A percentile compares a stretch with the other conserved stretches of the same genome.
Conservation (phyloP, 441 rosid species). For the Corymbia citriodora region DNA sequence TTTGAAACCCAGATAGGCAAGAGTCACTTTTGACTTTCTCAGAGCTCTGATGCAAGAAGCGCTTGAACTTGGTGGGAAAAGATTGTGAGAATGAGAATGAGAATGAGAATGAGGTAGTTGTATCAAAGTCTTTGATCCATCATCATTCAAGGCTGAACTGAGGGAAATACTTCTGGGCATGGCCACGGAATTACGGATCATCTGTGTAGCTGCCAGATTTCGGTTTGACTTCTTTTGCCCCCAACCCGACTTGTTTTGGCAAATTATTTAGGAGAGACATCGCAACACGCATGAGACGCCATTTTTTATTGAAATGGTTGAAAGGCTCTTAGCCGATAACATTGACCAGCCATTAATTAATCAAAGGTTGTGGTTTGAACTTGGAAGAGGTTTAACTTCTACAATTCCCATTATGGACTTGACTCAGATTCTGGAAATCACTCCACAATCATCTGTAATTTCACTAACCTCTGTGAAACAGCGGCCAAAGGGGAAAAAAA, state of each 20-base stretch:
- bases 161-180: not conserved
- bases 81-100: too few species aligned
- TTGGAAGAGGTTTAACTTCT: not conserved
- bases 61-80: not conserved
- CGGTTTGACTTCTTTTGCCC: not conserved
- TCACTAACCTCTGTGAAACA: not conserved
- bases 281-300: not conserved
- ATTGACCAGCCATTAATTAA: not conserved
- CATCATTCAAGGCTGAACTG: not conserved
- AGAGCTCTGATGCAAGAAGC: not conserved
- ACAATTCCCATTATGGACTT: not conserved
- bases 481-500: not conserved
- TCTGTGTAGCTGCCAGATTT: not conserved
- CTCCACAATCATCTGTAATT: not conserved
- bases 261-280: not conserved
- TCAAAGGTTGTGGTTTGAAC: not conserved
- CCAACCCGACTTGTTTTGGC: not conserved
- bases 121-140: not conserved
- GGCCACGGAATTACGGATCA: not conserved
- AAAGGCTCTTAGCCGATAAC: not conserved
- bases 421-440: not conserved
- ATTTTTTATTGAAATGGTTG: not conserved
- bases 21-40: not conserved
- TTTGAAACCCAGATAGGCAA: not conserved
- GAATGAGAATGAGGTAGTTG: not conserved